Evolutionary conservation across 225 moss, liverwort and hornwort genomes (phyloP).

Genomic region (Pseudisothecium myosuroides): DNA sequence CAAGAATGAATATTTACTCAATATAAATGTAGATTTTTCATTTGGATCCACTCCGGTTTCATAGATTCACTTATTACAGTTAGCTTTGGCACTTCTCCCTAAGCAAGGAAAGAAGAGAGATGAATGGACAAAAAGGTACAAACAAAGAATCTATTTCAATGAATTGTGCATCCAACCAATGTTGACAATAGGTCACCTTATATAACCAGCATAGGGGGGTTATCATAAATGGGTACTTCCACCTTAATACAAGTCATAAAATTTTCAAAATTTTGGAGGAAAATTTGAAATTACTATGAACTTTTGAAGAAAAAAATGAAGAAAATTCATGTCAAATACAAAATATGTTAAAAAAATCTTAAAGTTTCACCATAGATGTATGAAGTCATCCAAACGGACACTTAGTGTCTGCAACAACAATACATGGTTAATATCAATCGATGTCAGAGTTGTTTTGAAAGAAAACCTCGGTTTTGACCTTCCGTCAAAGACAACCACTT

Average conservation of each 20-base stretch:
- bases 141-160: too few relatives aligned
- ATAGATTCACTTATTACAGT: too few relatives aligned
- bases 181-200: too few relatives aligned
- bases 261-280: background rate
- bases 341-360: background rate
- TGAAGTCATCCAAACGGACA: background rate
- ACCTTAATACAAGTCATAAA: background rate
- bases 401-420: rapidly evolving
- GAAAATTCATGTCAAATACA: background rate
- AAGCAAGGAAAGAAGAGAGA: too few relatives aligned
- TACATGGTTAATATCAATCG: background rate
- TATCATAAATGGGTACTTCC: too few relatives aligned
- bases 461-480: rapidly evolving
- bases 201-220: too few relatives aligned
- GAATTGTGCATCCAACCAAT: too few relatives aligned
- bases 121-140: too few relatives aligned
- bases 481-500: background rate
- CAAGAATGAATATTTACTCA: too few relatives aligned
- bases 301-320: background rate
- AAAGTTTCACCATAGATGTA: background rate
- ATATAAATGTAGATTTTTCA: too few relatives aligned
- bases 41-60: too few relatives aligned
- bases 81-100: too few relatives aligned
- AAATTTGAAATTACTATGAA: background rate
- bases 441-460: rapidly evolving